Percentiles rank a stretch among this genome's conserved stretches.
Evolutionary conservation across 108 stramenopile genomes (phyloP).

Genomic region (Fragilaria crotonensis): DNA sequence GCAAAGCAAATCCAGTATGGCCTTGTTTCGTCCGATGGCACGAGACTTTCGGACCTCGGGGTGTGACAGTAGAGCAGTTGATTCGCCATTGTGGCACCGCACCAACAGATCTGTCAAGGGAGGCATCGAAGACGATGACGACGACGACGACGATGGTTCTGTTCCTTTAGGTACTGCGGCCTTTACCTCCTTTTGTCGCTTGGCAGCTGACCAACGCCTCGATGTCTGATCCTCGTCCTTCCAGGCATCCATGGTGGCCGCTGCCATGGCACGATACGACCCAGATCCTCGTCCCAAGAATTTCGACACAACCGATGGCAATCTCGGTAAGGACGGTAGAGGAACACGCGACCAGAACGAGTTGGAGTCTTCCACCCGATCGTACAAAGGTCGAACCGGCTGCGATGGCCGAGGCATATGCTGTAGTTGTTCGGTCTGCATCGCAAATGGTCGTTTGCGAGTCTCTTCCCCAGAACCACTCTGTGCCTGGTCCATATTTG

Average conservation of each 20-base stretch:
- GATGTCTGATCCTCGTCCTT: constrained; percentile 11
- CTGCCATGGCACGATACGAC: background rate
- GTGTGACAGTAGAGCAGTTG: constrained; percentile 17
- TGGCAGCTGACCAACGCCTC: background rate
- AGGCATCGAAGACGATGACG: constrained; percentile 1
- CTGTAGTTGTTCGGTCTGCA: background rate
- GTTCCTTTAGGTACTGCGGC: background rate
- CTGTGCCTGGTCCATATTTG: background rate
- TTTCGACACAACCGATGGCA: constrained; percentile 1
- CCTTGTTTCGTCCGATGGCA: constrained; percentile 44
- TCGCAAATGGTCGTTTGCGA: background rate
- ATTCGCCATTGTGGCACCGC: constrained; percentile 28
- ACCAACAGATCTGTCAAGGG: constrained; percentile 22
- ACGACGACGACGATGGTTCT: too few relatives aligned
- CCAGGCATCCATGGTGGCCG: constrained; percentile 32
- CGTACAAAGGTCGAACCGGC: background rate
- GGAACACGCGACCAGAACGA: background rate
- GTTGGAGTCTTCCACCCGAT: background rate
- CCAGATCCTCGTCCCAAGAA: background rate
- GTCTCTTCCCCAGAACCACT: background rate
- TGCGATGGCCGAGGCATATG: background rate
- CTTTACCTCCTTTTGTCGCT: background rate
- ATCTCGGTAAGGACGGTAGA: background rate
- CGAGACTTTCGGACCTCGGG: constrained; percentile 10
- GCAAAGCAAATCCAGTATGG: constrained; percentile 34